phyloP scores from a whole-genome alignment of 306 rosid species.

The Ormosia semicastrata region DNA sequence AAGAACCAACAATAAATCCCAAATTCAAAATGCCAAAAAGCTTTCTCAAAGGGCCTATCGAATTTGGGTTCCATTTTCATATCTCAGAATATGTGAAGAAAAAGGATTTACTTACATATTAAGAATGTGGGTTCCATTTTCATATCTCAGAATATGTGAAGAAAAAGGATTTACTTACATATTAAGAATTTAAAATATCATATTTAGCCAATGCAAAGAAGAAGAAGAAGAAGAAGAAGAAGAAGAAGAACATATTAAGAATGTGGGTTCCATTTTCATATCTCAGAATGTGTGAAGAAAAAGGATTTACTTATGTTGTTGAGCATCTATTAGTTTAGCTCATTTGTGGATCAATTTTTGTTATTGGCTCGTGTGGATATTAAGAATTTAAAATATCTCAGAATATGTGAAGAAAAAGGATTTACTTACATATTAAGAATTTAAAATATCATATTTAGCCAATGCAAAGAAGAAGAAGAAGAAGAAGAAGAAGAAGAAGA shows the following conservation, averaged over 20 bases:
- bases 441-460: not conserved
- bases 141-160: too few species aligned
- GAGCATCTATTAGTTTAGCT: too few species aligned
- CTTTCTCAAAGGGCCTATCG: not conserved
- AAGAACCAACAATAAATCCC: too few species aligned
- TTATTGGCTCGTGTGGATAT: too few species aligned
- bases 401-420: not conserved
- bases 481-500: too few species aligned
- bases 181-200: not conserved
- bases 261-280: not conserved
- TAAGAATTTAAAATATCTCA: too few species aligned
- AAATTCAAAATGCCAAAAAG: too few species aligned
- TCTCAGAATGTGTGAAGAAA: not conserved
- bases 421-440: not conserved
- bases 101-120: slow-evolving; percentile 10
- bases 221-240: not conserved
- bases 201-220: not conserved
- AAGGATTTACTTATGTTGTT: slow-evolving; percentile 9
- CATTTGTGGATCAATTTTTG: too few species aligned
- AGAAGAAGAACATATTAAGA: not conserved
- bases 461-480: not conserved
- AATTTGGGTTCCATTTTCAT: not conserved
- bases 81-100: not conserved
- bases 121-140: too few species aligned
- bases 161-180: too few species aligned